Base-by-base conservation (phyloP, 73 alveolate species). In the Paramecium tetraurelia region DNA sequence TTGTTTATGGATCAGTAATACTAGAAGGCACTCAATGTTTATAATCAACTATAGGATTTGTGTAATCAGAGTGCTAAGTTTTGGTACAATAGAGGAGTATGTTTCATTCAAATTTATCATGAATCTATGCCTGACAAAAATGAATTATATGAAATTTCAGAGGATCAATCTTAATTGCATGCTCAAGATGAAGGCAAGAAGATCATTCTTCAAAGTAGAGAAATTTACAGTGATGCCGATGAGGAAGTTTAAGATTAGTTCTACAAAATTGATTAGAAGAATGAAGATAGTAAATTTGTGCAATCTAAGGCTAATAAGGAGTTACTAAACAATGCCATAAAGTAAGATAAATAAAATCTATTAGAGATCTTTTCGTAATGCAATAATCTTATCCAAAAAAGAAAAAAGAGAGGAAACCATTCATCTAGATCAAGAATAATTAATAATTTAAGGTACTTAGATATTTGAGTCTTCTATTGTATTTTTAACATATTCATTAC, bases 51-150 rank as follows among this genome's bases (percentile, higher is more conserved):
- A 77, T 14, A 21, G 20, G 89, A 77, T 29, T 16, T 29, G 18
- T 77, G 89, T 43, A 24, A 20, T 31, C 20, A 46, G 5, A 77
- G 46, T 40, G 12, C 69, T 7, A 77, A 77, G n/a, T 77, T 77
- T 43, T 77, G 89, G 89, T 77, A 77, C 43, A 77, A 77, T 46
- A 77, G 71, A 46, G 89, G 89, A 77, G 89, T 77, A 8, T 77
- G 89, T 77, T 77, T 21, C n/a, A 43, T 77, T 77, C 8, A 77
- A 77, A n/a, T 40, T 20, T 77, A 43, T 43, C 89, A 77, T 77
- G 89, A 77, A 16, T 41, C 33, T 0, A n/a, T 77, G 53, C 71
- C 69, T 0, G 89, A 77, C 3, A 40, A 43, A 46, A 40, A 77
- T 40, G 69, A 43, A 46, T 21, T 77, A 22, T 43, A 21, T 77